Base-by-base conservation (phyloP, 2,329 filamentous ascomycete genomes). In the Neopestalotiopsis clavispora region DNA sequence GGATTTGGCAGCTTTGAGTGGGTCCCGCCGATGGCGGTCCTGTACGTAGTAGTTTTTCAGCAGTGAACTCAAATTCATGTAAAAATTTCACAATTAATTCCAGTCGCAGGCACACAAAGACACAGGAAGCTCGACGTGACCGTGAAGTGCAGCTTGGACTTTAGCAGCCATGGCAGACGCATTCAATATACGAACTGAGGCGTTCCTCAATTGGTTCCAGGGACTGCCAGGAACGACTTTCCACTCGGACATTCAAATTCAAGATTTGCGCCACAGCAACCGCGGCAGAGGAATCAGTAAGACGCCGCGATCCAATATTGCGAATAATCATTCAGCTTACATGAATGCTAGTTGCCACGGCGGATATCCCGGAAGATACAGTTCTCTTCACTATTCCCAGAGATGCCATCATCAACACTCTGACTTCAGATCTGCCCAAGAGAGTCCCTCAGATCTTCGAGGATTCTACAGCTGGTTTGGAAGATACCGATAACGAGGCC, bases 321-420 rank as follows among this genome's bases (percentile, higher is more conserved):
- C 49, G 14, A 30, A 34, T 28, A 28, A 40, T 30, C 4, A 20
- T 20, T 45, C 56, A 61, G 66, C 75, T 78, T 40, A 34, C 58
- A 77, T 70, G 62, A 67, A 61, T 60, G 38, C 32, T 72, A 95
- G 93, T 97, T 74, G 92, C 94, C 32, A 86, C 82, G 28, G 78
- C 86, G 69, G 88, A 94, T 71, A 93, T 97, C 67, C 81, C 85
- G 20, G 87, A 92, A 73, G 92, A 94, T 70, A 93, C 94, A 68
- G 87, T 91, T 62, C 86, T 97, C 58, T 97, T 97, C 83, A 91
- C 89, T 61, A 92, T 97, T 70, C 94, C 94, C 2, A 89, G 92
- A 70, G 81, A 84, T 61, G 84, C 87, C 64, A 90, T 97, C 71
- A 88, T 97, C 76, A 92, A 88, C 73, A 84, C 88, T 28, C 86